Base-by-base conservation (phyloP, 2,329 filamentous ascomycete species). In the Achaetomium macrosporum region DNA sequence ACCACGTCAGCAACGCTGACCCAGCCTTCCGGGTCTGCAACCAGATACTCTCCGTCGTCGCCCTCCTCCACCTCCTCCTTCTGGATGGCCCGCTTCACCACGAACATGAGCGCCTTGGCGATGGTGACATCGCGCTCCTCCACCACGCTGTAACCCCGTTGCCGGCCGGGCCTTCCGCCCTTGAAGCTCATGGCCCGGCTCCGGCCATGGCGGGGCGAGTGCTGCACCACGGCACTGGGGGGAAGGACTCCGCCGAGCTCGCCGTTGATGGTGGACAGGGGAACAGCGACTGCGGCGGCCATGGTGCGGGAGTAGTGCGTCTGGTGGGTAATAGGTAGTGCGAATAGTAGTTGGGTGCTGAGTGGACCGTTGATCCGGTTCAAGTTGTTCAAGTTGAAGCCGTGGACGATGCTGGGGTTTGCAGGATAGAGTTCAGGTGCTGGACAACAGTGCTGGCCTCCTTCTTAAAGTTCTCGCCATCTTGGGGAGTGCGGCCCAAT, bases 21-120 rank as follows among this genome's bases (percentile, higher is more conserved):
- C 71, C 71, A 74, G 40, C 71, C 71, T 35, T 74, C 69, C 17
- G 65, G 59, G 48, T 71, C 65, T 19, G 67, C 66, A 31, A 70
- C 62, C 19, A 73, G 57, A 36, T 62, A 63, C 45, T 65, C 65
- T 4, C 64, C 59, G 6, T 68, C 63, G 5, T 63, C 60, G 3
- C 63, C 63, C 7, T 69, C 70, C 46, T 69, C 70, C 44, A 68
- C 63, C 46, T 72, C 68, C 19, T 66, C 64, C 44, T 64, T 65
- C 55, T 65, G 59, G 30, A 69, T 63, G 16, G 68, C 69, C 36
- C 71, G 66, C 63, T 73, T 73, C 47, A 75, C 59, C 29, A 73
- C 66, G 56, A 71, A 73, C 47, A 64, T 63, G 29, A 75, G 59
- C 19, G 72, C 71, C 63, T 73, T 73, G 57, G 67, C 65, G 46